Evolutionary conservation across 2,329 filamentous ascomycete species (phyloP).

Genomic region (Fusarium foetens): DNA sequence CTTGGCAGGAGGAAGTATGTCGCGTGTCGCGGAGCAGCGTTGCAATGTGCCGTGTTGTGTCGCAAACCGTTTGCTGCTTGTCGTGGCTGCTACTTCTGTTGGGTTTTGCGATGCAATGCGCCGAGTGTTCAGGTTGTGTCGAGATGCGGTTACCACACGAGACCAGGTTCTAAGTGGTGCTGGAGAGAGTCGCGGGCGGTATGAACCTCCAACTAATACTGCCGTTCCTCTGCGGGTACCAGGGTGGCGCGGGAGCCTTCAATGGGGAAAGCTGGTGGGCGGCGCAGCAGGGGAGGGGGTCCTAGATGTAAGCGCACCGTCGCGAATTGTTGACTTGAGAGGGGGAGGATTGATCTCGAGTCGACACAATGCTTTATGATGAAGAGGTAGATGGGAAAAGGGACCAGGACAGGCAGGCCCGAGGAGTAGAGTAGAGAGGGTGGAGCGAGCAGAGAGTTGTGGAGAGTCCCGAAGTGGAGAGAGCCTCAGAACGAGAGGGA

Average conservation of each 20-base stretch:
- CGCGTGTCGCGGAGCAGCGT: conserved; percentile 37
- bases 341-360: conserved; percentile 26
- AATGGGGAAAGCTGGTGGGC: conserved; percentile 33
- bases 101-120: conserved; percentile 35
- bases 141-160: conserved; percentile 44
- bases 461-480: conserved; percentile 36
- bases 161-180: conserved; percentile 44
- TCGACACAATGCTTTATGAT: conserved; percentile 31
- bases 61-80: conserved; percentile 33
- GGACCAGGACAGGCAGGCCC: background rate
- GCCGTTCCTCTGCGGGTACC: conserved; percentile 35
- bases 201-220: conserved; percentile 38
- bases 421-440: background rate
- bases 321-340: conserved; percentile 20
- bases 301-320: conserved; percentile 28
- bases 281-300: conserved; percentile 37
- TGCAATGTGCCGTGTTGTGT: conserved; percentile 34
- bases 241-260: conserved; percentile 30
- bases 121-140: conserved; percentile 40
- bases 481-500: conserved; percentile 18
- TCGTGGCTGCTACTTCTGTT: conserved; percentile 26
- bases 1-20: conserved; percentile 21
- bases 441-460: conserved; percentile 30
- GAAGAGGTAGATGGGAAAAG: conserved; percentile 11
- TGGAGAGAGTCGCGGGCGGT: conserved; percentile 38